phyloP scores from a whole-genome alignment of 2,329 filamentous ascomycete species.

The Diaporthe sp. region DNA sequence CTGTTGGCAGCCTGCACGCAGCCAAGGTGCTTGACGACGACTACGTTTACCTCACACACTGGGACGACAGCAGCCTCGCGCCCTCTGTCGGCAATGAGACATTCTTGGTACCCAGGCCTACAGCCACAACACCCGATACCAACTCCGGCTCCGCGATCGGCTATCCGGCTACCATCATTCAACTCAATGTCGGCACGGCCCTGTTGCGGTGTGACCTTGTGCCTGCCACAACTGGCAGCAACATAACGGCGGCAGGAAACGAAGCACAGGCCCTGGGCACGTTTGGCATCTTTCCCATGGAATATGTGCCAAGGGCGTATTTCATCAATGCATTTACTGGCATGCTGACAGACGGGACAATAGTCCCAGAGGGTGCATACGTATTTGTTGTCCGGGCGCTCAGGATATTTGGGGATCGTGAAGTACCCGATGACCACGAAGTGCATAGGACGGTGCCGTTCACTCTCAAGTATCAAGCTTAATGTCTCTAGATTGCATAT shows the following conservation, averaged over 20 bases:
- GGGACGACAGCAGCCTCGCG: neutral
- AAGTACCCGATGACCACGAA: neutral
- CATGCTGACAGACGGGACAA: conserved; percentile 14
- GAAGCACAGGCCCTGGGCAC: conserved; percentile 3
- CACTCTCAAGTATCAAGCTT: neutral
- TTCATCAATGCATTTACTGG: conserved; percentile 20
- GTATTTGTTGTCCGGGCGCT: neutral
- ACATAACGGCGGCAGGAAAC: neutral
- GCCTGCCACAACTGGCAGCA: neutral
- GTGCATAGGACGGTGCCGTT: neutral
- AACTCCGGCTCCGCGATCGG: neutral
- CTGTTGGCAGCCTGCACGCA: conserved; percentile 6
- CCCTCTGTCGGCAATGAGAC: neutral
- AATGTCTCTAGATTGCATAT: neutral
- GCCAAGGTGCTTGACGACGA: conserved; percentile 4
- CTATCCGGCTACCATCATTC: neutral
- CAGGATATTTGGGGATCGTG: conserved; percentile 1
- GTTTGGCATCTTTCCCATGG: conserved; percentile 10
- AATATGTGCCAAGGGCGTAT: neutral
- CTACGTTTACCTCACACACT: neutral
- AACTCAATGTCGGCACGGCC: conserved; percentile 14
- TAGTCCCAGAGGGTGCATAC: conserved; percentile 17
- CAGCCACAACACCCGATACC: neutral
- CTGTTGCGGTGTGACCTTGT: conserved; percentile 14
- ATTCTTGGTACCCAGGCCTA: neutral